phyloP scores from a whole-genome alignment of 768 basidiomycete genomes.

The Galerina sulciceps region DNA sequence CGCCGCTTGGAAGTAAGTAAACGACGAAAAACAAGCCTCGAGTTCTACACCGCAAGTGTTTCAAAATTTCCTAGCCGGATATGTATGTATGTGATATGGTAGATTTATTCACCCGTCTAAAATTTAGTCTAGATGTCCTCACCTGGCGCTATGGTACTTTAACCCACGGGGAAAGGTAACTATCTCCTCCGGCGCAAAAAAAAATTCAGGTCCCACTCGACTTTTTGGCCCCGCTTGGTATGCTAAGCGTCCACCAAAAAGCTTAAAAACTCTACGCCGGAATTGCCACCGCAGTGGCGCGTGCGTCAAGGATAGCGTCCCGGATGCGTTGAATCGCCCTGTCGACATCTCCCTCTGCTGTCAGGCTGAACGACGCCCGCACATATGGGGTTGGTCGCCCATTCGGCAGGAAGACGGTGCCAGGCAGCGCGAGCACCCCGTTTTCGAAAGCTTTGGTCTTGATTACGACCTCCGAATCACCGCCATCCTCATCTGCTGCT shows the following conservation, averaged over 20 bases:
- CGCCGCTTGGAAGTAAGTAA: too few species aligned
- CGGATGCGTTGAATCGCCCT: constrained; percentile 70
- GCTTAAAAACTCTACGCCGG: constrained; percentile 3
- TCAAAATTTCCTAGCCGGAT: background rate
- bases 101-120: constrained; percentile 3
- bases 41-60: background rate
- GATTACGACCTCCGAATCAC: constrained; percentile 77
- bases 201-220: too few species aligned
- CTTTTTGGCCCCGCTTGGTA: background rate
- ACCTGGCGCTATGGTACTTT: background rate
- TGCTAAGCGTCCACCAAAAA: constrained; percentile 7
- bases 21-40: too few species aligned
- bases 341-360: constrained; percentile 68
- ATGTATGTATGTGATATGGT: constrained; percentile 1
- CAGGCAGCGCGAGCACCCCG: constrained; percentile 91
- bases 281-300: constrained; percentile 15
- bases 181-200: too few species aligned
- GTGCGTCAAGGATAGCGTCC: constrained; percentile 37
- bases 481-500: constrained; percentile 34
- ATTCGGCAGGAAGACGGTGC: constrained; percentile 79
- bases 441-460: constrained; percentile 73
- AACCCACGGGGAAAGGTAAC: background rate
- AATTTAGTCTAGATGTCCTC: background rate
- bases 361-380: constrained; percentile 80
- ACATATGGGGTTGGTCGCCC: constrained; percentile 74